Evolutionary conservation across 208 protist species (phyloP), one percentile per base, ranked within the genome.

Genomic region (Wallacemonas sp.): DNA sequence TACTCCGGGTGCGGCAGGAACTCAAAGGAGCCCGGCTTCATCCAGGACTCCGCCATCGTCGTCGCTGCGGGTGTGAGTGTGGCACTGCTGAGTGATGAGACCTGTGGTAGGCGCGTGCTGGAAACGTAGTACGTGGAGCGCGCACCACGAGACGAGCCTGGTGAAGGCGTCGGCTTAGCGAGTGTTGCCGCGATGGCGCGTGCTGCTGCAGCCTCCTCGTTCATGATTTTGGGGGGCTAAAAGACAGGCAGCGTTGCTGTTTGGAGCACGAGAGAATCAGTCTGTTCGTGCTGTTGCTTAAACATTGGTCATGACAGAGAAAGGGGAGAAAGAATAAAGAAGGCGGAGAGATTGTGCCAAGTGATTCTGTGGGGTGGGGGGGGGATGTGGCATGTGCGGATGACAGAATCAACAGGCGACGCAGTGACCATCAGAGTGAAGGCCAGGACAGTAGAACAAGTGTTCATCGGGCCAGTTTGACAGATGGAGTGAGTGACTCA

Each of bases 1-100:
- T 88, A 92, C 41, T 64, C 27, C 12, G 85, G 82, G 55, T 85
- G 72, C 0, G 87, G 87, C 12, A 93, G 67, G 52, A 92, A 83
- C 9, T 70, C 67, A 66, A 87, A 92, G 65, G 78, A 60, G 2
- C 85, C 80, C 2, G 64, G 58, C 30, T 48, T 44, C 43, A 36
- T 72, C n/a, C 30, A 57, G n/a, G 52, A 46, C 17, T 68, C 38
- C 6, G 60, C 44, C 16, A n/a, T 32, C 8, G 30, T 21, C 14
- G 58, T 17, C 17, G 23, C 58, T 54, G 33, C 44, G 14, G 48
- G 0, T 2, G 19, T 21, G 21, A 32, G 30, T 27, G 17, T 0
- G 17, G 33, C 21, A 0, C 27, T 61, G 21, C 12, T 49, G 30
- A 9, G 14, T 58, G 52, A 4, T 6, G 47, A 16, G 0, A 21